Evolutionary conservation across 192 early-diverging fungal genomes (phyloP), one percentile per base, ranked within the genome.

Genomic region (Geranomyces variabilis): DNA sequence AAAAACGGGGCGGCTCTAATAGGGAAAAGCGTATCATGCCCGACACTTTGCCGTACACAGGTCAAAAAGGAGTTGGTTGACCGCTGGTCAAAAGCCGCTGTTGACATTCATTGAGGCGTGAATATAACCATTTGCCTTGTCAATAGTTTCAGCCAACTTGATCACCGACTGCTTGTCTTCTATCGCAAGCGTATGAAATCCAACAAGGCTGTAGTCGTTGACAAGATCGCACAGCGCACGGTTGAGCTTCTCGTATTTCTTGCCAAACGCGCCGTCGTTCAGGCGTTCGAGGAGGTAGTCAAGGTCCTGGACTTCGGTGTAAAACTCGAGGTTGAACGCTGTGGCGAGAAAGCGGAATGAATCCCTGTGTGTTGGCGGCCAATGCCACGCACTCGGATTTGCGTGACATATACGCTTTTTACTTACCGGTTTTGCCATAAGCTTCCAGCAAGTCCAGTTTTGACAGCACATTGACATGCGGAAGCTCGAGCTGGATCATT

Each of bases 231-330:
- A 96, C 24, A 99, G 76, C 0, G 91, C 93, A 43, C 84, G 80
- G 73, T 93, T 96, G 31, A 99, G 80, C 21, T 85, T 84, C 53
- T 83, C 80, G 71, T 89, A 96, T 48, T 82, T 81, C 13, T 77
- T 77, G 46, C 79, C 81, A 73, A 91, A 91, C 21, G 33, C 17
- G 17, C 56, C 61, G 64, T 93, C 90, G 70, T 96, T 90, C 17
- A 97, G 77, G 44, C 87, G 83, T 6, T 89, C 83, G 44, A 95
- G 81, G 17, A 99, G 77, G 64, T 96, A 95, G 14, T 79, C 79
- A 15, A 97, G 85, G 75, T 97, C 93, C 81, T 91, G 89, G 19
- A 99, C 95, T 63, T 95, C 92, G 7, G 95, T 99, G 73, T 97
- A 97, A 77, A 92, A 97, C 67, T 97, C 94, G 41, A 97, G 85